These are phyloP conservation scores for Grifola frondosa DNA, from an alignment of 1,284 basidiomycete genomes.

Conservation along the genomic window DNA sequence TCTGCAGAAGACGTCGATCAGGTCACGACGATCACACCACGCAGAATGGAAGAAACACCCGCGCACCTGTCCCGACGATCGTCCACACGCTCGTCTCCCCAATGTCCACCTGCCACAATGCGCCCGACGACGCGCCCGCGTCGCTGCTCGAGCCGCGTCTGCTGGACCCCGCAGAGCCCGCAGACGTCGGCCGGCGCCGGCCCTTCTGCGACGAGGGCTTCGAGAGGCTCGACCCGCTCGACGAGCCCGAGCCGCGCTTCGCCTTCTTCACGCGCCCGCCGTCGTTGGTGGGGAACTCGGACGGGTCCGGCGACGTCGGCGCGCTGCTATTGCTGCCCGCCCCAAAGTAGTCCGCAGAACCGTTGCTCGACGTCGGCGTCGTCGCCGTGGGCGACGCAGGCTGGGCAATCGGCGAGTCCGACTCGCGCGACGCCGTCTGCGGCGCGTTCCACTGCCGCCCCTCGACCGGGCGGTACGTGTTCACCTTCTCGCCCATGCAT, in stretches of 20 bases:
- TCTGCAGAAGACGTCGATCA: constrained; percentile 41
- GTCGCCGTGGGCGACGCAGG: constrained; percentile 68
- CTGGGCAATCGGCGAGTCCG: constrained; percentile 55
- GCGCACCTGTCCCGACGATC: constrained; percentile 80
- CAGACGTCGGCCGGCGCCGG: constrained; percentile 70
- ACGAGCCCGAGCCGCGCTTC: constrained; percentile 68
- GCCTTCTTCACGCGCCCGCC: constrained; percentile 77
- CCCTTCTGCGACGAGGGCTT: constrained; percentile 64
- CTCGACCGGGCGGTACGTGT: constrained; percentile 83
- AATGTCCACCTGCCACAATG: constrained; percentile 84
- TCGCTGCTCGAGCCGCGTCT: constrained; percentile 66
- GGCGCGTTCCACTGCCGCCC: constrained; percentile 61
- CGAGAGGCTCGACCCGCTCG: constrained; percentile 63
- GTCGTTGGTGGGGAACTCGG: constrained; percentile 75
- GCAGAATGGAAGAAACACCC: constrained; percentile 1
- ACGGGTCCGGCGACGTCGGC: constrained; percentile 65
- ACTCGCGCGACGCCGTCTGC: constrained; percentile 41
- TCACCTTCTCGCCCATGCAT: constrained; percentile 87
- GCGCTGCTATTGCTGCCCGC: constrained; percentile 52
- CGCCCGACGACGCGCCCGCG: constrained; percentile 67
- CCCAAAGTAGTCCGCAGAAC: constrained; percentile 68
- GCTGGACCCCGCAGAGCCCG: constrained; percentile 65
- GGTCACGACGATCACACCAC: constrained; percentile 5
- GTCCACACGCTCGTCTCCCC: constrained; percentile 93
- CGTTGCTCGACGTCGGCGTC: constrained; percentile 51